Conservation (phyloP, 768 basidiomycete genomes). For the Udeniomyces megalosporus region DNA sequence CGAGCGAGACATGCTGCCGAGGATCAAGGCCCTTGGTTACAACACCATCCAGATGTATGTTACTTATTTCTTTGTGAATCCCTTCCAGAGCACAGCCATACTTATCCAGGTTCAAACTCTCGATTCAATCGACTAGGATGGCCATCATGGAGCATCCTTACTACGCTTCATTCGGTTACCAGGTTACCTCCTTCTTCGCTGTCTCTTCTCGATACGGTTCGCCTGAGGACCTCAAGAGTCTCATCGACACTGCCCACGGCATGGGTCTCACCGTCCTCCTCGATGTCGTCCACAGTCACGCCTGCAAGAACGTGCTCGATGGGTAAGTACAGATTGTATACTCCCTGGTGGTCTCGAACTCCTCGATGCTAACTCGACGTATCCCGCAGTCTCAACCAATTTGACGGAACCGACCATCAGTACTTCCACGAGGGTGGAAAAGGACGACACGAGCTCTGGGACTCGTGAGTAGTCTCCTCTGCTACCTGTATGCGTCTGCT, state of each 20-base stretch:
- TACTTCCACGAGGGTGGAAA: conserved; percentile 91
- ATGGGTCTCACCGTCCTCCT: conserved; percentile 85
- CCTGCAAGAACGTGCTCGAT: conserved; percentile 91
- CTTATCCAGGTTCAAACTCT: no score
- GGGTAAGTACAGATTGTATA: conserved; percentile 34
- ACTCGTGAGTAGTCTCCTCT: conserved; percentile 36
- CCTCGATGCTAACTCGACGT: no score
- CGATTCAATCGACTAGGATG: no score
- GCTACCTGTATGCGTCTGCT: background rate
- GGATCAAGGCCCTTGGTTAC: conserved; percentile 84
- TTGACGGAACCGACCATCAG: conserved; percentile 90
- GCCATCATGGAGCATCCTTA: conserved; percentile 96
- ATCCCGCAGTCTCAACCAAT: conserved; percentile 60
- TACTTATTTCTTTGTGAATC: background rate
- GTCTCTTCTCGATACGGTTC: conserved; percentile 85
- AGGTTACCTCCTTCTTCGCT: conserved; percentile 93
- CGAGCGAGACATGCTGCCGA: conserved; percentile 59
- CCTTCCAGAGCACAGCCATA: no score
- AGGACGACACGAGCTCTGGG: conserved; percentile 93
- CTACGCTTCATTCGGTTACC: conserved; percentile 97
- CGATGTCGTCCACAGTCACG: conserved; percentile 95
- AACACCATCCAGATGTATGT: conserved; percentile 73
- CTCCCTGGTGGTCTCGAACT: background rate
- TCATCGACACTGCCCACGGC: conserved; percentile 86
- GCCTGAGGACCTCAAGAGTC: conserved; percentile 87